Evolutionary conservation across 1,284 basidiomycete species (phyloP).

Genomic region (Pterula multifida): DNA sequence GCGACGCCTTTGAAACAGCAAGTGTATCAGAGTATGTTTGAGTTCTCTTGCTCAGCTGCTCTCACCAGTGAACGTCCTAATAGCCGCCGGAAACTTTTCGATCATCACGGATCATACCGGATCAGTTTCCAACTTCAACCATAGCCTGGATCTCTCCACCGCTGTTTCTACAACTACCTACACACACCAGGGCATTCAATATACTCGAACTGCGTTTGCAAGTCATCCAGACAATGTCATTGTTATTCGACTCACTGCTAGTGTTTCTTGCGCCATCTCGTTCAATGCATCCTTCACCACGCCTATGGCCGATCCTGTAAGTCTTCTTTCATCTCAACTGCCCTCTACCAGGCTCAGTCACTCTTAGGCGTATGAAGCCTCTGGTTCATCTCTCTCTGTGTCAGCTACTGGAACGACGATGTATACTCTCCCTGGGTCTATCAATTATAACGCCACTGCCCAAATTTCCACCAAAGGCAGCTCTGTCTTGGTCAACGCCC

Average conservation of each 20-base stretch:
- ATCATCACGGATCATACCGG: slow-evolving; percentile 3
- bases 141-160: slow-evolving; percentile 9
- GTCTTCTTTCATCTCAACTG: neutral
- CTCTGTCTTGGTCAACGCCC: neutral
- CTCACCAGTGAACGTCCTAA: too few relatives aligned
- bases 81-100: slow-evolving; percentile 10
- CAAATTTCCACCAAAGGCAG: slow-evolving; percentile 7
- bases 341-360: neutral
- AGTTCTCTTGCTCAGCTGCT: too few relatives aligned
- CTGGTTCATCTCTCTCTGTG: slow-evolving; percentile 4
- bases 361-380: slow-evolving; percentile 5
- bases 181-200: slow-evolving; percentile 7
- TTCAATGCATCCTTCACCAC: slow-evolving; percentile 8
- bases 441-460: slow-evolving; percentile 6
- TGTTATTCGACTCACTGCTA: slow-evolving; percentile 9
- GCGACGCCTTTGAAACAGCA: slow-evolving; percentile 10
- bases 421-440: slow-evolving; percentile 6
- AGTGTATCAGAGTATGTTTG: slow-evolving; percentile 8
- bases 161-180: slow-evolving; percentile 10
- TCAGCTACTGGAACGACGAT: slow-evolving; percentile 3
- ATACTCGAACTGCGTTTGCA: slow-evolving; percentile 10
- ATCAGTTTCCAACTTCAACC: slow-evolving; percentile 7
- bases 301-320: slow-evolving; percentile 9
- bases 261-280: slow-evolving; percentile 1
- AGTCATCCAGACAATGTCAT: slow-evolving; percentile 10